Evolutionary conservation across 768 basidiomycete genomes (phyloP).

Genomic region (Mycena maculata): DNA sequence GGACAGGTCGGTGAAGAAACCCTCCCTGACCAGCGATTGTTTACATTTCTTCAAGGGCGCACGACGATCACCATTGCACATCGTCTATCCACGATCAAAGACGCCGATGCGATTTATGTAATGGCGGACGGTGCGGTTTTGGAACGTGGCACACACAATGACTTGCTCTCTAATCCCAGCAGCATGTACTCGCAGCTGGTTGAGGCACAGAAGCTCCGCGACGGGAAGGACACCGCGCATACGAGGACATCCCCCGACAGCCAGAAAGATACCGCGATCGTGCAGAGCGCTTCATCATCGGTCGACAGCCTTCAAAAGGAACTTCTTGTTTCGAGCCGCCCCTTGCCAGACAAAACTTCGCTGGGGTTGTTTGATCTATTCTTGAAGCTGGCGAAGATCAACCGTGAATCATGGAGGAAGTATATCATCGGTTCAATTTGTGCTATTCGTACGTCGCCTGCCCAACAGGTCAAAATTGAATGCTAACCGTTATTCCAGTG

Average conservation of each 20-base stretch:
- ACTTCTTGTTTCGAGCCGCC: not conserved
- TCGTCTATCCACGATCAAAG: slow-evolving; percentile 84
- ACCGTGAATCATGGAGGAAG: slow-evolving; percentile 66
- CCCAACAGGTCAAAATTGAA: not conserved
- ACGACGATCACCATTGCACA: slow-evolving; percentile 71
- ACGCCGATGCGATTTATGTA: slow-evolving; percentile 86
- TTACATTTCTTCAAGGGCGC: slow-evolving; percentile 49
- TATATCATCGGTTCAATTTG: slow-evolving; percentile 70
- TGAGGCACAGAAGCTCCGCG: slow-evolving; percentile 82
- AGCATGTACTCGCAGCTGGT: slow-evolving; percentile 83
- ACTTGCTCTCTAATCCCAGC: slow-evolving; percentile 65
- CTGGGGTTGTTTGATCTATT: slow-evolving; percentile 71
- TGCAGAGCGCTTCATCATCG: not conserved
- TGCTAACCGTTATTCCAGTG: not conserved
- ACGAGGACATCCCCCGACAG: too few species aligned
- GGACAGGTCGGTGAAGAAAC: slow-evolving; percentile 29
- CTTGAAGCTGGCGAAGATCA: slow-evolving; percentile 74
- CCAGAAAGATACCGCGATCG: too few species aligned
- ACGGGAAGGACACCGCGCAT: slow-evolving; percentile 51
- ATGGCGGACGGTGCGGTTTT: slow-evolving; percentile 89
- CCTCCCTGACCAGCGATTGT: too few species aligned
- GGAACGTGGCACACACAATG: slow-evolving; percentile 82
- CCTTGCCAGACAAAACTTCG: slow-evolving; percentile 10
- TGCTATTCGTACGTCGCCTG: slow-evolving; percentile 56
- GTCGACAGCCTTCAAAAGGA: not conserved